phyloP scores from a whole-genome alignment of 805 yeast species.

The Spathaspora arborariae region DNA sequence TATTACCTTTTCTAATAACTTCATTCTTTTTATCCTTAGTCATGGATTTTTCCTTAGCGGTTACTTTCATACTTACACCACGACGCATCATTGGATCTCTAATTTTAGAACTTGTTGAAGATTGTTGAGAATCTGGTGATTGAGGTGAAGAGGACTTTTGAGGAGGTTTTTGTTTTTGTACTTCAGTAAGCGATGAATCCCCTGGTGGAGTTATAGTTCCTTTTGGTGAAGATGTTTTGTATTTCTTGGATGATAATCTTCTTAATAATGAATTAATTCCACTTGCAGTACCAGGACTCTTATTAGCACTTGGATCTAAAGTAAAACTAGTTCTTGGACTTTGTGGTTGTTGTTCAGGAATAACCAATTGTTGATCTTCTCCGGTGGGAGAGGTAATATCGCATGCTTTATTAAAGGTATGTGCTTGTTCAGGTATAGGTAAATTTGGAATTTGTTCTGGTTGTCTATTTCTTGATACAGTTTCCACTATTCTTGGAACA shows the following conservation, averaged over 20 bases:
- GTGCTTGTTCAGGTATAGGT: constrained; percentile 38
- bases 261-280: constrained; percentile 33
- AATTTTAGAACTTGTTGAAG: constrained; percentile 2
- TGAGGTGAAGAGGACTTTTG: constrained; percentile 10
- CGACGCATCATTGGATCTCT: constrained; percentile 50
- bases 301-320: constrained; percentile 30
- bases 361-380: constrained; percentile 8
- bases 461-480: constrained; percentile 2
- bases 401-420: constrained; percentile 17
- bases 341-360: constrained; percentile 26
- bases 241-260: constrained; percentile 32
- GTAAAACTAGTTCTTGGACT: constrained; percentile 21
- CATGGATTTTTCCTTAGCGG: constrained; percentile 48
- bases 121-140: constrained; percentile 11
- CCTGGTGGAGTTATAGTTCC: constrained; percentile 4
- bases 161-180: neutral
- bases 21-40: neutral
- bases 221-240: constrained; percentile 14
- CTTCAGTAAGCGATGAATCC: neutral
- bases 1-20: constrained; percentile 1
- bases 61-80: constrained; percentile 59
- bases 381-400: neutral
- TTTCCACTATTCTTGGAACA: constrained; percentile 17
- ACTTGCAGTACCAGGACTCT: constrained; percentile 16
- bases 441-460: constrained; percentile 13